phyloP scores from a whole-genome alignment of 2,329 filamentous ascomycete genomes.

The Dothideomycetidae sp. region DNA sequence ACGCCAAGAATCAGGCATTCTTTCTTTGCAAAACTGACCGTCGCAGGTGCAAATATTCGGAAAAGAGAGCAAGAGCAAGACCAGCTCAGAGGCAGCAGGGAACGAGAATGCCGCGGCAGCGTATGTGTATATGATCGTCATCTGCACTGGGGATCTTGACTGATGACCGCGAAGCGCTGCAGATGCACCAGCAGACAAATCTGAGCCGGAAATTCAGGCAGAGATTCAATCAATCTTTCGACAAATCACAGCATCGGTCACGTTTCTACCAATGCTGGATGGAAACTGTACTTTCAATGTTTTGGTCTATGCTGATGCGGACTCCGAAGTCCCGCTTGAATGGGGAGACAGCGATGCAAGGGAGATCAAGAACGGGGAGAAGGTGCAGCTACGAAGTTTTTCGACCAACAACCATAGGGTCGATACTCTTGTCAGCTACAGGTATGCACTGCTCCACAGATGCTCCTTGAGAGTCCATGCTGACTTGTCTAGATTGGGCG shows the following conservation, averaged over 20 bases:
- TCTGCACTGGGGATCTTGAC: conserved; percentile 9
- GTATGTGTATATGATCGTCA: conserved; percentile 29
- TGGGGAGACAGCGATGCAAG: conserved; percentile 98
- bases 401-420: conserved; percentile 90
- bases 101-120: conserved; percentile 54
- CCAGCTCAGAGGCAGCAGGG: conserved; percentile 30
- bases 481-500: conserved; percentile 13
- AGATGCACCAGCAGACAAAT: conserved; percentile 49
- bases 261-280: conserved; percentile 84
- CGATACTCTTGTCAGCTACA: conserved; percentile 90
- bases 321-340: conserved; percentile 91
- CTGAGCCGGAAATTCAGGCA: conserved; percentile 82
- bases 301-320: conserved; percentile 90
- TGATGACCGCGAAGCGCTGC: conserved; percentile 16
- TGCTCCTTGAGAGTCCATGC: conserved; percentile 1
- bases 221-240: conserved; percentile 96
- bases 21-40: conserved; percentile 21
- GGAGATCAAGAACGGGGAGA: conserved; percentile 87
- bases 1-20: not conserved
- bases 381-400: conserved; percentile 89
- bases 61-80: conserved; percentile 33
- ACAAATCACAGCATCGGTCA: conserved; percentile 94
- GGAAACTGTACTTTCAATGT: conserved; percentile 98
- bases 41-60: conserved; percentile 44
- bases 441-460: conserved; percentile 24